These are phyloP conservation scores for Penicillium verhagenii DNA, from an alignment of 495 filamentous ascomycete species.

Conservation along the genomic window DNA sequence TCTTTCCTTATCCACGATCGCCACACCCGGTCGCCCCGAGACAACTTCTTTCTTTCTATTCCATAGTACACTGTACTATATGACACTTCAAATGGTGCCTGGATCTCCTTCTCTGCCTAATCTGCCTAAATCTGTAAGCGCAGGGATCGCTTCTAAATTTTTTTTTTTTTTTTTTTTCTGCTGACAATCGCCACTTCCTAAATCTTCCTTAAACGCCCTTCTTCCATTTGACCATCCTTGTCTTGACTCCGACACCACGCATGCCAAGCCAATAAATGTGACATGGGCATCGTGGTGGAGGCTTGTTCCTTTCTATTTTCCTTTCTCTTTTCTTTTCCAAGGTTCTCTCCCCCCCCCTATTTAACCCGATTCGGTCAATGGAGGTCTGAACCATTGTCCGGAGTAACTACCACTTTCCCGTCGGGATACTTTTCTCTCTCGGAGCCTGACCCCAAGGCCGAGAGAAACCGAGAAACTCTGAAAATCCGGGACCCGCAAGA, in stretches of 20 bases:
- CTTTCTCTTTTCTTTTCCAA: too few relatives aligned
- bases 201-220: not conserved
- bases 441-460: conserved; percentile 6
- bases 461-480: conserved; percentile 21
- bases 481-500: not conserved
- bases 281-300: too few relatives aligned
- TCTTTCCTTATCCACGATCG: conserved; percentile 13
- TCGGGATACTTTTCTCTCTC: not conserved
- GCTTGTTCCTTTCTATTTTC: too few relatives aligned
- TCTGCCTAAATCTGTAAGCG: not conserved
- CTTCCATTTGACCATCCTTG: not conserved
- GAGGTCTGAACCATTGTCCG: not conserved
- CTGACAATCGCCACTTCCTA: not conserved
- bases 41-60: not conserved
- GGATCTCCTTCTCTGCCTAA: not conserved
- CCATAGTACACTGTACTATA: not conserved
- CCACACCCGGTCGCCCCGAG: conserved; percentile 10
- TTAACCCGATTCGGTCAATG: not conserved
- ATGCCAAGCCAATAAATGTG: not conserved
- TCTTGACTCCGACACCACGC: not conserved
- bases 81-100: not conserved
- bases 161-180: too few relatives aligned
- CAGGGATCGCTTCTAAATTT: not conserved
- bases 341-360: not conserved
- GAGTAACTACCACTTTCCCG: not conserved